Percentiles rank a stretch among this genome's conserved stretches.
Evolutionary conservation across 345 rosid genomes (phyloP).

Genomic region (Microthlaspi erraticum): DNA sequence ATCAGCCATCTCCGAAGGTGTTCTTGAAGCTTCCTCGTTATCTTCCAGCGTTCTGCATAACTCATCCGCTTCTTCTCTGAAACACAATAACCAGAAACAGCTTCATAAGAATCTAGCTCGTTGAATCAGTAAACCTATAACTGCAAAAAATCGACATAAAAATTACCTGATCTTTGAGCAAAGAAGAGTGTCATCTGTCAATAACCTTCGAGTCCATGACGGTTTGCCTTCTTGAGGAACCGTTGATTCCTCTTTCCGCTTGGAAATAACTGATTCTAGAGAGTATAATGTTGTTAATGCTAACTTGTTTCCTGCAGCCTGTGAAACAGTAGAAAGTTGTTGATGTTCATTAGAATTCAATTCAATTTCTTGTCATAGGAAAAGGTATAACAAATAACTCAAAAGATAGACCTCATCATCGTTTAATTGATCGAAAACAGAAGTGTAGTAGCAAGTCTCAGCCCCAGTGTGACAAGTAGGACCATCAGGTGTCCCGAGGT

Average conservation of each 20-base stretch:
- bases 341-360: not conserved
- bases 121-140: not conserved
- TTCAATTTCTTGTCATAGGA: not conserved
- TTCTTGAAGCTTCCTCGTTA: constrained; percentile 59
- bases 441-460: constrained; percentile 84
- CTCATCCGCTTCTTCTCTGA: constrained; percentile 90
- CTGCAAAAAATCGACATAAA: not conserved
- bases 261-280: constrained; percentile 68
- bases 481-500: constrained; percentile 91
- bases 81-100: not conserved
- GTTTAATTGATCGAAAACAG: constrained; percentile 53
- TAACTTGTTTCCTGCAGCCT: constrained; percentile 59
- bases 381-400: not conserved
- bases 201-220: constrained; percentile 73
- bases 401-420: constrained; percentile 54
- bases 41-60: constrained; percentile 79
- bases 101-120: not conserved
- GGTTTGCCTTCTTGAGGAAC: constrained; percentile 64
- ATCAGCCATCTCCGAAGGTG: constrained; percentile 88
- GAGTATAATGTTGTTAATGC: constrained; percentile 71
- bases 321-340: constrained; percentile 14
- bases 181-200: constrained; percentile 54
- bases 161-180: constrained; percentile 80
- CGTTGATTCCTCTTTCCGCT: constrained; percentile 66
- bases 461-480: constrained; percentile 96